Evolutionary conservation across 768 basidiomycete species (phyloP), one percentile per base, ranked within the genome.

Genomic region (Flagelloscypha sp.): DNA sequence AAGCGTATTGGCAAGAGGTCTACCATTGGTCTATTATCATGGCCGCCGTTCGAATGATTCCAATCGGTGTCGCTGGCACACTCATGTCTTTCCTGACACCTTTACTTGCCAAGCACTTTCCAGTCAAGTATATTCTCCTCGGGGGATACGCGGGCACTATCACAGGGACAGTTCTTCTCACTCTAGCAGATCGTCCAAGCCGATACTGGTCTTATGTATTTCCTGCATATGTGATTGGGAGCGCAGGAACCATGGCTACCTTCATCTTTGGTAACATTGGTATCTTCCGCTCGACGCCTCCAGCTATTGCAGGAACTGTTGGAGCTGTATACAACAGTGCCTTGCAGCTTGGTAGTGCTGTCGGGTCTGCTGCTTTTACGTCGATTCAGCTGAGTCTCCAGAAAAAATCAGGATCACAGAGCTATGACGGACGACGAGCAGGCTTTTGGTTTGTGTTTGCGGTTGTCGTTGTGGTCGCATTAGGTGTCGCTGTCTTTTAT

Each of bases 251-350:
- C 3, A 66, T 65, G 49, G 45, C 73, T 32, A 52, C 58, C 8
- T 76, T 59, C 42, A 64, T n/a, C n/a, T n/a, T n/a, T n/a, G n/a
- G n/a, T 35, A 74, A 68, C 45, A 67, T 76, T 30, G 69, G 70
- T 10, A 60, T 75, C 25, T 65, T 76, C 52, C 63, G 58, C 38
- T 61, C 61, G 24, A 63, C 62, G 4, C 72, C 72, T 5, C 39
- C 66, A 6, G 56, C 58, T 12, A 65, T 70, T 47, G 61, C 71
- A 3, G 74, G 75, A 24, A 69, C 66, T 4, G 62, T 74, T 11
- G 70, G 70, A 13, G 75, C 74, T 10, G 65, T 77, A 24, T 72
- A 73, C 57, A 72, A 71, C 38, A 61, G 64, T 16, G 67, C 69
- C 7, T 61, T 74, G 1, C 70, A 77, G 48, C 55, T 72, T 39